Percentiles rank a stretch among this genome's conserved stretches.
phyloP scores from a whole-genome alignment of 805 yeast species.

The Saturnispora galanensis region DNA sequence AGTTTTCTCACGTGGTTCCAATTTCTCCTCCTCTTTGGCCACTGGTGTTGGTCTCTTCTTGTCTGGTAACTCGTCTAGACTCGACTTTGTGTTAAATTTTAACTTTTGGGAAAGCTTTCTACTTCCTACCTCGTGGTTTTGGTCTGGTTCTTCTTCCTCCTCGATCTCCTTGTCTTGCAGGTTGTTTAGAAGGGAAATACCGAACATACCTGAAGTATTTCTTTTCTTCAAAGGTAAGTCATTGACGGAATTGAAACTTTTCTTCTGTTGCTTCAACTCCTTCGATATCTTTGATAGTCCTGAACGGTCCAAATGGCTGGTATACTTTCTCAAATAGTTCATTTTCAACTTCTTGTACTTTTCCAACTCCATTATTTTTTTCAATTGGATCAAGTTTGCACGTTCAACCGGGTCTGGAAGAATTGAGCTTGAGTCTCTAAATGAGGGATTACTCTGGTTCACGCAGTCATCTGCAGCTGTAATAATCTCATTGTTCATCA shows the following conservation, averaged over 20 bases:
- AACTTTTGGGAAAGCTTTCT: constrained; percentile 17
- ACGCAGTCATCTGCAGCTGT: background rate
- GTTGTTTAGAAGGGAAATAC: constrained; percentile 12
- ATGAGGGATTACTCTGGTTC: background rate
- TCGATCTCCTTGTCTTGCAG: constrained; percentile 15
- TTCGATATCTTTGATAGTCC: constrained; percentile 7
- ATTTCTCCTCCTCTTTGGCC: background rate
- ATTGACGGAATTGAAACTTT: constrained; percentile 8
- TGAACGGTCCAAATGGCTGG: constrained; percentile 17
- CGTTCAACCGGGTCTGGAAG: constrained; percentile 25
- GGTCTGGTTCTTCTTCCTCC: constrained; percentile 4
- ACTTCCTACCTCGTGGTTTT: constrained; percentile 1
- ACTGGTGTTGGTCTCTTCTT: constrained; percentile 9
- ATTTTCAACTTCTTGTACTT: constrained; percentile 38
- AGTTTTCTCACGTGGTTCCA: background rate
- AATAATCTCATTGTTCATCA: background rate
- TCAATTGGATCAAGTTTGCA: constrained; percentile 24
- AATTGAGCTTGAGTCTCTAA: constrained; percentile 6
- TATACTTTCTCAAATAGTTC: constrained; percentile 31
- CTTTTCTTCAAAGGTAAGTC: constrained; percentile 16
- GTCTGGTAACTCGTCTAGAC: constrained; percentile 11
- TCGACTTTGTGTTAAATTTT: constrained; percentile 16
- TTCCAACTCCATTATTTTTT: constrained; percentile 32
- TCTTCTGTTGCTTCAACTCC: constrained; percentile 1
- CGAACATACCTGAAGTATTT: constrained; percentile 21